Base-by-base conservation (phyloP, 1,284 basidiomycete species). In the Cutaneotrichosporon sp. region DNA sequence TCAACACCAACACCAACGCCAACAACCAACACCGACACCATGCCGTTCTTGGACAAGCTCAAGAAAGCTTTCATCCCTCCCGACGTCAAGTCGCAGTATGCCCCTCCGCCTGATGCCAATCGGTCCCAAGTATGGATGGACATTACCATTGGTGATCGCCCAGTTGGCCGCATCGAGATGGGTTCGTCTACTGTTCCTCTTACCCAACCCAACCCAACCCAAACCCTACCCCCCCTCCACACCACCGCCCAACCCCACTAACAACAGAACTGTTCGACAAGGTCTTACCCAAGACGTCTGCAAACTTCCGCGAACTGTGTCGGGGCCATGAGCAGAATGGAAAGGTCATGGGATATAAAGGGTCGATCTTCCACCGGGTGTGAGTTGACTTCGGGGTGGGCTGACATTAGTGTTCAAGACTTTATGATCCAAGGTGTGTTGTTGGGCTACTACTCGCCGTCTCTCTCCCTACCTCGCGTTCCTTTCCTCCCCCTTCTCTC, bases 351-450 rank as follows among this genome's bases (percentile, higher is more conserved):
- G 30, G 36, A 4, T 68, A 68, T 40, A 31, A 52, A 46, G 58
- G 56, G 21, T 5, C 51, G 7, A 42, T 36, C 10, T 68, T 68
- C 58, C 66, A 68, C 63, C 66, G 66, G 22, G 61, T 68, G 64
- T 65, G 57, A 62, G 61, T 56, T 26, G 26, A 26, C 3, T 26
- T 26, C 3, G 34, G 34, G 34, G 11, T 9, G 34, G 11, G 46
- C 60, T 57, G 47, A 62, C 34, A 5, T 9, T 40, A 65, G 65
- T 38, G 51, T 68, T 6, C 62, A 64, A n/a, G 84, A 86, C 70
- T 93, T 94, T 76, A 93, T 94, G 91, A 86, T 92, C 60, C 89
- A 90, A 79, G 58, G 52, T 55, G 13, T 9, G 34, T 36, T 36
- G 26, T 26, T 26, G 26, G 26, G 26, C 26, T 26, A 26, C 26